A percentile compares a stretch with the other conserved stretches of the same genome.
phyloP scores from a whole-genome alignment of 2,329 filamentous ascomycete genomes.

The Aspergillus transmontanensis region DNA sequence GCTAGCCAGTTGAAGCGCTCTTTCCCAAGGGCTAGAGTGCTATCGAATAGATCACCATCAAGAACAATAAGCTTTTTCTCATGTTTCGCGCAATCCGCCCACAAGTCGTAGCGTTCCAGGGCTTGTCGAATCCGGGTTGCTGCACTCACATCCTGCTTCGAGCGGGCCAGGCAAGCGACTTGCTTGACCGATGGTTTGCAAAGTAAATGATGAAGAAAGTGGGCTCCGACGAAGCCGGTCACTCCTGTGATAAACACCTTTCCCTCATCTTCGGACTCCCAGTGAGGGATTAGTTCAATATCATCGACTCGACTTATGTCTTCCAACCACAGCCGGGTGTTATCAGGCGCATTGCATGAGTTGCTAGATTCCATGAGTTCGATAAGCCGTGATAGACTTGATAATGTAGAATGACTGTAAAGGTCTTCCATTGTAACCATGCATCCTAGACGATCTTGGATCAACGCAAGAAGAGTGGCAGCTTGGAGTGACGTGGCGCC shows the following conservation, averaged over 20 bases:
- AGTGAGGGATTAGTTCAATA: conserved; percentile 4
- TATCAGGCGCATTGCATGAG: background rate
- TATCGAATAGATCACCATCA: conserved; percentile 5
- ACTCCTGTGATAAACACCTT: conserved; percentile 14
- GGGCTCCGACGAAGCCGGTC: conserved; percentile 12
- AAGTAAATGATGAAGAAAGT: conserved; percentile 7
- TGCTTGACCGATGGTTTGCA: conserved; percentile 6
- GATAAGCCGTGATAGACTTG: background rate
- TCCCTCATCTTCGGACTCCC: conserved; percentile 11
- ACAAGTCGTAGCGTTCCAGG: conserved; percentile 11
- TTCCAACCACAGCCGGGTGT: background rate
- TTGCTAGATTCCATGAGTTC: background rate
- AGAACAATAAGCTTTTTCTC: conserved; percentile 7
- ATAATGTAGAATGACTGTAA: background rate
- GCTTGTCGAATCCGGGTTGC: background rate
- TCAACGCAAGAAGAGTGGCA: conserved; percentile 1
- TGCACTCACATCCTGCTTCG: background rate
- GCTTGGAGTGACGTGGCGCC: conserved; percentile 13
- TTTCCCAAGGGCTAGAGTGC: conserved; percentile 6
- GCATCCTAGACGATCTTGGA: background rate
- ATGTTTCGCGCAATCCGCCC: background rate
- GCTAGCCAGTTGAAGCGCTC: conserved; percentile 7
- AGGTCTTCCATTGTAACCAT: conserved; percentile 8
- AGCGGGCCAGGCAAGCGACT: conserved; percentile 10
- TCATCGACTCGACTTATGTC: conserved; percentile 7